Conservation (phyloP, 164 flowering plant genomes). For the Taxillus chinensis region DNA sequence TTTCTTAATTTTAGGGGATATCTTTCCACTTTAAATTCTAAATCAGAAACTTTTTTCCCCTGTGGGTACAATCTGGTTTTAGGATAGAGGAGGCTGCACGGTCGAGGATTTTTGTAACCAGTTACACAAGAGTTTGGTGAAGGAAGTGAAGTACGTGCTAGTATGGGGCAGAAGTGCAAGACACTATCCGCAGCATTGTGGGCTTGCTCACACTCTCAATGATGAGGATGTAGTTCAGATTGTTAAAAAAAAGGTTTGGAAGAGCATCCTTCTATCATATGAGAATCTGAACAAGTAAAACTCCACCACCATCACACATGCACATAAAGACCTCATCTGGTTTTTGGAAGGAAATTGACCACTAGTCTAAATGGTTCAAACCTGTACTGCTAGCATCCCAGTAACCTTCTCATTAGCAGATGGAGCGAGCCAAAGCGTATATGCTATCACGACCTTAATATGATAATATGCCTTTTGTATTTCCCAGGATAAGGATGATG, state of each 20-base stretch:
- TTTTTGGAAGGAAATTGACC: no score
- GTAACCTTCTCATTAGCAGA: background rate
- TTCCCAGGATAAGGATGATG: slow-evolving; percentile 80
- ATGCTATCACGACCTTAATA: no score
- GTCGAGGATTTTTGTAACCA: slow-evolving; percentile 97
- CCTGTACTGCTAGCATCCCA: no score
- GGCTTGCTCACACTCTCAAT: slow-evolving; percentile 68
- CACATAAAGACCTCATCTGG: no score
- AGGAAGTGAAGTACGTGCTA: slow-evolving; percentile 86
- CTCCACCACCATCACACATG: no score
- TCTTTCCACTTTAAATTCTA: background rate
- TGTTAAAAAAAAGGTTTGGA: slow-evolving; percentile 90
- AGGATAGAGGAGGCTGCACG: slow-evolving; percentile 97
- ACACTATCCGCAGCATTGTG: slow-evolving; percentile 98
- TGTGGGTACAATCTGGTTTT: slow-evolving; percentile 7
- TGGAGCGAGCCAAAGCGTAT: no score
- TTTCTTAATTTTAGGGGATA: no score
- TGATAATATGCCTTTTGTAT: background rate
- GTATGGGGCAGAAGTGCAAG: slow-evolving; percentile 98
- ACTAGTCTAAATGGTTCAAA: no score
- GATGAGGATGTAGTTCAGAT: slow-evolving; percentile 99
- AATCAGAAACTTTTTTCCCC: background rate
- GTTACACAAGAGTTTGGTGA: slow-evolving; percentile 81
- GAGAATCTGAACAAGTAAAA: background rate
- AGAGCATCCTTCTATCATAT: background rate